These are phyloP conservation scores for Collybia mongolica DNA, from an alignment of 768 basidiomycete species.

Conservation along the genomic window DNA sequence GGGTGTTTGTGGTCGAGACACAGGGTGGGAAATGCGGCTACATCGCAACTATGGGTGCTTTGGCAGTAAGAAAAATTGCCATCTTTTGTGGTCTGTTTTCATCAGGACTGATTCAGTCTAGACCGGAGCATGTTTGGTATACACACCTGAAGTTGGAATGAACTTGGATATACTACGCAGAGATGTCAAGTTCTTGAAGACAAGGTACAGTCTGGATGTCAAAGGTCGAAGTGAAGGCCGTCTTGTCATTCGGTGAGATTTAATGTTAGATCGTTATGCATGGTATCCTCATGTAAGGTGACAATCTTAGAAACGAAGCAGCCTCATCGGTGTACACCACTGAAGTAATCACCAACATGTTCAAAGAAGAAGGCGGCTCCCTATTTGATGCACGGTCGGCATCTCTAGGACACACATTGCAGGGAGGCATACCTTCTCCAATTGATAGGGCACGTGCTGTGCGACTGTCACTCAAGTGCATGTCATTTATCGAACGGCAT, in stretches of 20 bases:
- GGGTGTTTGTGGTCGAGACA: constrained; percentile 97
- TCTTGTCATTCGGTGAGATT: constrained; percentile 80
- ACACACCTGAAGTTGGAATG: constrained; percentile 92
- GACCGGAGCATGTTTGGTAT: constrained; percentile 91
- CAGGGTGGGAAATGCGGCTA: constrained; percentile 98
- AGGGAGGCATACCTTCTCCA: constrained; percentile 95
- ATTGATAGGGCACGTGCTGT: constrained; percentile 90
- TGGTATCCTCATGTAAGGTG: neutral
- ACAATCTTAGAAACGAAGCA: constrained; percentile 67
- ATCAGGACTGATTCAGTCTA: constrained; percentile 25
- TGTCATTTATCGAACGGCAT: constrained; percentile 90
- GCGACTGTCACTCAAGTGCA: constrained; percentile 87
- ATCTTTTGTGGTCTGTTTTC: no score
- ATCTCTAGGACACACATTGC: constrained; percentile 95
- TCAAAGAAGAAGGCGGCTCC: constrained; percentile 90
- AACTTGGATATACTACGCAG: constrained; percentile 74
- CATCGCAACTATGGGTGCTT: constrained; percentile 90
- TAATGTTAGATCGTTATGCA: neutral
- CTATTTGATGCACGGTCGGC: constrained; percentile 95
- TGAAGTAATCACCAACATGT: constrained; percentile 87
- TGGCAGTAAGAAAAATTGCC: constrained; percentile 69
- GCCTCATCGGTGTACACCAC: constrained; percentile 90
- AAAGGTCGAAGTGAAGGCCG: constrained; percentile 93
- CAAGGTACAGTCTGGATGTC: constrained; percentile 80
- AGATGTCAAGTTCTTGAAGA: constrained; percentile 88